A percentile compares a stretch with the other conserved stretches of the same genome.
phyloP scores from a whole-genome alignment of 1,284 basidiomycete species.

The Boletus smithii region DNA sequence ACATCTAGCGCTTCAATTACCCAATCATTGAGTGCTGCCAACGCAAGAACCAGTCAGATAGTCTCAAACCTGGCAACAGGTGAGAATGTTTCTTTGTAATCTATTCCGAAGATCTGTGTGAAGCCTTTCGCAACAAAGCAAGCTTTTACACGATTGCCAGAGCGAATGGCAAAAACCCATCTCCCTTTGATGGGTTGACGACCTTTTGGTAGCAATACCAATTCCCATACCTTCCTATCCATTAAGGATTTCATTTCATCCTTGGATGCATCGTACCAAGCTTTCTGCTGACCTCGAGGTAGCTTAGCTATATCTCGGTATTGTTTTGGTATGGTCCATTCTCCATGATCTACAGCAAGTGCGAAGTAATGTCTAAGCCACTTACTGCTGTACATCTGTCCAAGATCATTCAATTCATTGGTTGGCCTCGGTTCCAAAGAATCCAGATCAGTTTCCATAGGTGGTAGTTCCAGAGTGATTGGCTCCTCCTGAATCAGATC shows the following conservation, averaged over 20 bases:
- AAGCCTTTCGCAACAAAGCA: not conserved
- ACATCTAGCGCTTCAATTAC: no score
- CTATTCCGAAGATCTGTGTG: not conserved
- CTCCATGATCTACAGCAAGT: not conserved
- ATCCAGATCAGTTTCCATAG: not conserved
- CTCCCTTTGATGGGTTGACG: not conserved
- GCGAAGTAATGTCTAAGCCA: no score
- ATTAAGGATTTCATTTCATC: not conserved
- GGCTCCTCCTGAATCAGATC: not conserved
- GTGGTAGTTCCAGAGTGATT: no score
- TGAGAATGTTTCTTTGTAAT: not conserved
- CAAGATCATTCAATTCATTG: not conserved
- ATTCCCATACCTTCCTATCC: not conserved
- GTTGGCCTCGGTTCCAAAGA: not conserved
- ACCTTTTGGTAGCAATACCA: not conserved
- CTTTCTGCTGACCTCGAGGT: not conserved
- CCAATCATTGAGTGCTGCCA: no score
- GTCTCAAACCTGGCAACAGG: not conserved
- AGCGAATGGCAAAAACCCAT: no score
- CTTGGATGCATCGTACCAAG: not conserved
- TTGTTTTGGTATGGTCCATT: not conserved
- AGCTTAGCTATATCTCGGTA: not conserved
- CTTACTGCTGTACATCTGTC: not conserved
- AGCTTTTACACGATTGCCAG: not conserved
- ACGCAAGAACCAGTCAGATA: no score